These are phyloP conservation scores for Claviceps citrina DNA, from an alignment of 2,329 filamentous ascomycete genomes.

Conservation along the genomic window DNA sequence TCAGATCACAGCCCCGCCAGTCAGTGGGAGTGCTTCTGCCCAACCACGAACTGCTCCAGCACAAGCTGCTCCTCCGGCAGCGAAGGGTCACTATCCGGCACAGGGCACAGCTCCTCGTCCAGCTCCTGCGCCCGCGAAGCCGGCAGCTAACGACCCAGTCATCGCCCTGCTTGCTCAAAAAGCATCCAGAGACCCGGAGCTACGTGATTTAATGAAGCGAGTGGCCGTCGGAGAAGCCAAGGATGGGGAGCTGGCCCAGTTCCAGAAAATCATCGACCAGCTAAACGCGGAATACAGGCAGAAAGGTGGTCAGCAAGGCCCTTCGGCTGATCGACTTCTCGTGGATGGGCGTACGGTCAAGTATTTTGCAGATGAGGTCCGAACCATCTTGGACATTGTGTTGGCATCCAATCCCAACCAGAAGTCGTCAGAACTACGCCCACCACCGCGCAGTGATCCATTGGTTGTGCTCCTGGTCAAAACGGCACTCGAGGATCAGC, in stretches of 20 bases:
- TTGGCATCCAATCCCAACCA: constrained; percentile 43
- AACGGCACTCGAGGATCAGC: constrained; percentile 37
- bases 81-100: constrained; percentile 7
- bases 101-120: neutral
- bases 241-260: constrained; percentile 55
- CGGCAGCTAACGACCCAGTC: constrained; percentile 48
- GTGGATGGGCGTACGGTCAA: constrained; percentile 41
- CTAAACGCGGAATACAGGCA: constrained; percentile 47
- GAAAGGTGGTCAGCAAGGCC: constrained; percentile 33
- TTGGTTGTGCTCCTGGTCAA: constrained; percentile 42
- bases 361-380: constrained; percentile 44
- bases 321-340: constrained; percentile 37
- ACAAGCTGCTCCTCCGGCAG: constrained; percentile 7
- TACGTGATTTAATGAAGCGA: constrained; percentile 69
- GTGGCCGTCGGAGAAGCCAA: constrained; percentile 63
- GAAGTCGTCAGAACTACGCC: constrained; percentile 35
- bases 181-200: constrained; percentile 54
- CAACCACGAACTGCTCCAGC: constrained; percentile 4
- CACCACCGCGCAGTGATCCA: constrained; percentile 38
- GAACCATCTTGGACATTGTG: constrained; percentile 42
- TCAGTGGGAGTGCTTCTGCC: neutral
- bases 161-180: constrained; percentile 65
- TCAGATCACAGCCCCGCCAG: constrained; percentile 1
- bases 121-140: constrained; percentile 10
- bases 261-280: constrained; percentile 69